Percentiles rank a stretch among this genome's conserved stretches.
These are phyloP conservation scores for Pseudonitzschia multistriata DNA, from an alignment of 108 stramenopile genomes.

Conservation along the genomic window DNA sequence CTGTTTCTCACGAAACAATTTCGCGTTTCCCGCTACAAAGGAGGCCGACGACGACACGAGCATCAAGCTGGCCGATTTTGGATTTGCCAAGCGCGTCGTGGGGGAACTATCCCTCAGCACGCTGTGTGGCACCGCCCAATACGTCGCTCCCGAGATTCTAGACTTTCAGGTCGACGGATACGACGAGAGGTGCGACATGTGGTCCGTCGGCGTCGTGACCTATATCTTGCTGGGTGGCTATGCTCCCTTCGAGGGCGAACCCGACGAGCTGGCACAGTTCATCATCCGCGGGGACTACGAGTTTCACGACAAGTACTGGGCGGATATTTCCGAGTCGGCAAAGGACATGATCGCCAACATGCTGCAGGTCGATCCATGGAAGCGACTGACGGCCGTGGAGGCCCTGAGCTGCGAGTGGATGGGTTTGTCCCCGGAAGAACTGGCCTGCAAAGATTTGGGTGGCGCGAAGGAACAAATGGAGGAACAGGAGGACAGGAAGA, in stretches of 20 bases:
- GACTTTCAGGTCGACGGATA: constrained; percentile 51
- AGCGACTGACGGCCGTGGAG: constrained; percentile 38
- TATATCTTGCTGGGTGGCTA: constrained; percentile 92
- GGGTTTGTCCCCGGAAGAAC: constrained; percentile 33
- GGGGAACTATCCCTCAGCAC: constrained; percentile 59
- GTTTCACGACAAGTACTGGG: constrained; percentile 73
- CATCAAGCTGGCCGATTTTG: constrained; percentile 97
- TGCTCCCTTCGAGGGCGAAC: constrained; percentile 80
- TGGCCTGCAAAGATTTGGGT: constrained; percentile 33
- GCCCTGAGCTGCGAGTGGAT: constrained; percentile 47
- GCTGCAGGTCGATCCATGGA: constrained; percentile 46
- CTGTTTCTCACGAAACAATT: constrained; percentile 65
- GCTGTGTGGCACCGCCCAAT: constrained; percentile 65
- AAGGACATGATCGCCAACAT: constrained; percentile 78
- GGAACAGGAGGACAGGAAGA: constrained; percentile 11
- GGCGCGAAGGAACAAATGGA: constrained; percentile 26
- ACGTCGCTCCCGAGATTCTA: constrained; percentile 64
- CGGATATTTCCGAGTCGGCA: constrained; percentile 64
- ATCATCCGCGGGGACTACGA: constrained; percentile 57
- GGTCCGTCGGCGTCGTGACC: constrained; percentile 90
- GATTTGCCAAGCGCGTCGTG: constrained; percentile 85
- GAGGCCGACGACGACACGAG: constrained; percentile 70
- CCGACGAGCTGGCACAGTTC: constrained; percentile 51
- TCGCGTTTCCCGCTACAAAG: constrained; percentile 16
- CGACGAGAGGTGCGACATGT: constrained; percentile 80